Percentiles rank a stretch among this genome's conserved stretches.
phyloP scores from a whole-genome alignment of 2,329 filamentous ascomycete genomes.

The Xenoacremonium recifei region DNA sequence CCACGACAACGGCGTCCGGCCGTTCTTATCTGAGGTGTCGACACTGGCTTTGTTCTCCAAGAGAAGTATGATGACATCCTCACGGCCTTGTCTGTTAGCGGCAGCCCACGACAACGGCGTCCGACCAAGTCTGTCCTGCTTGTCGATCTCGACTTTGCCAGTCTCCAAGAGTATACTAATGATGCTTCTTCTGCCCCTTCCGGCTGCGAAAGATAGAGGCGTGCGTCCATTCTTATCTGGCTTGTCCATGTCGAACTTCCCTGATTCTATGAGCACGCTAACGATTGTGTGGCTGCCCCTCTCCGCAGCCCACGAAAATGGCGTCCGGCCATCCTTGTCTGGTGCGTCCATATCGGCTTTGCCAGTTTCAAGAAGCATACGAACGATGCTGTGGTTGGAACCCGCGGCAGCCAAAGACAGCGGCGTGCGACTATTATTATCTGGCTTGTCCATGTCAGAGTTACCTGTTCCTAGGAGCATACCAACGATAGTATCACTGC shows the following conservation, averaged over 20 bases:
- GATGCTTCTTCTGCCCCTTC: neutral
- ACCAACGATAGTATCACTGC: neutral
- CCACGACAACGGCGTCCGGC: neutral
- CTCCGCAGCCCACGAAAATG: conserved; percentile 1
- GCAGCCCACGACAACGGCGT: neutral
- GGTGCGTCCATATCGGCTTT: neutral
- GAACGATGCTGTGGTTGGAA: neutral
- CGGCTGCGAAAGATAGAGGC: neutral
- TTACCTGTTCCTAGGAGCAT: neutral
- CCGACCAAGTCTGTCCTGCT: neutral
- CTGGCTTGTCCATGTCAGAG: neutral
- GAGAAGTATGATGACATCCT: neutral
- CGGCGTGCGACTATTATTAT: neutral
- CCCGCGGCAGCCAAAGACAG: neutral
- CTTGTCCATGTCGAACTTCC: neutral
- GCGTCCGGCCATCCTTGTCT: neutral
- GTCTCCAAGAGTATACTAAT: neutral
- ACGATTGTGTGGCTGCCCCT: too few relatives aligned
- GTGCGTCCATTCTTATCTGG: neutral
- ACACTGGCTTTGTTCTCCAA: neutral
- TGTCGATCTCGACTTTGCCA: neutral
- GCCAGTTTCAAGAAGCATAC: neutral
- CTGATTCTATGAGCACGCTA: too few relatives aligned
- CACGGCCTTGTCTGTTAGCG: neutral
- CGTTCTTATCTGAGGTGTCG: neutral